Conservation (phyloP, 148 eudicot species). For the Cornus suecica region DNA sequence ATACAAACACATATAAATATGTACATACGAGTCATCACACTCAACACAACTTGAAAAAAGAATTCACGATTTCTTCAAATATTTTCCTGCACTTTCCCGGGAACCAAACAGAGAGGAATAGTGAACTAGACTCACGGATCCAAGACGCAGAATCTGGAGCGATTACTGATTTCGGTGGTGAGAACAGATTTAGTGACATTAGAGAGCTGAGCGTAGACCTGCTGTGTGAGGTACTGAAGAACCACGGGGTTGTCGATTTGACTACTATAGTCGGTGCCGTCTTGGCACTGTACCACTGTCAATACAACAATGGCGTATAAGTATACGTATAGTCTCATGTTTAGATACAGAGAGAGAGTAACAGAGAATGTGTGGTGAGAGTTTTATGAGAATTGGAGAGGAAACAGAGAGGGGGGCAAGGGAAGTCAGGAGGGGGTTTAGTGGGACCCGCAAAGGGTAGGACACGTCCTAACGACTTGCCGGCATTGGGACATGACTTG, state of each 20-base stretch:
- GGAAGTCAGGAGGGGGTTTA: not conserved
- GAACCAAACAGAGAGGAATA: not conserved
- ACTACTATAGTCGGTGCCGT: not conserved
- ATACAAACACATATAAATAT: too few species aligned
- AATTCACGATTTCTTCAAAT: not conserved
- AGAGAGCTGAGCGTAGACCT: constrained; percentile 21
- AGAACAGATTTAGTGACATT: constrained; percentile 34
- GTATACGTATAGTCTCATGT: not conserved
- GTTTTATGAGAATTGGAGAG: not conserved
- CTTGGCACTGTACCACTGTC: constrained; percentile 22
- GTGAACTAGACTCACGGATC: constrained; percentile 29
- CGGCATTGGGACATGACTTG: not conserved
- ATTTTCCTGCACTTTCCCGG: not conserved
- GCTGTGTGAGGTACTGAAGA: constrained; percentile 20
- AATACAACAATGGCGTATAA: not conserved
- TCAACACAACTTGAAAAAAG: not conserved
- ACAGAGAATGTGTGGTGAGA: not conserved
- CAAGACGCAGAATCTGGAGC: constrained; percentile 37
- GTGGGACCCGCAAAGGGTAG: not conserved
- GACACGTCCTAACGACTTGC: not conserved
- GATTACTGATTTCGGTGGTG: constrained; percentile 12
- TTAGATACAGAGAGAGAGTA: not conserved
- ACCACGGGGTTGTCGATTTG: constrained; percentile 20
- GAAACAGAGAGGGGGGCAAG: not conserved
- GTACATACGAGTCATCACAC: too few species aligned